These are phyloP conservation scores for Stropharia rugosoannulata DNA, from an alignment of 768 basidiomycete genomes.

Conservation along the genomic window DNA sequence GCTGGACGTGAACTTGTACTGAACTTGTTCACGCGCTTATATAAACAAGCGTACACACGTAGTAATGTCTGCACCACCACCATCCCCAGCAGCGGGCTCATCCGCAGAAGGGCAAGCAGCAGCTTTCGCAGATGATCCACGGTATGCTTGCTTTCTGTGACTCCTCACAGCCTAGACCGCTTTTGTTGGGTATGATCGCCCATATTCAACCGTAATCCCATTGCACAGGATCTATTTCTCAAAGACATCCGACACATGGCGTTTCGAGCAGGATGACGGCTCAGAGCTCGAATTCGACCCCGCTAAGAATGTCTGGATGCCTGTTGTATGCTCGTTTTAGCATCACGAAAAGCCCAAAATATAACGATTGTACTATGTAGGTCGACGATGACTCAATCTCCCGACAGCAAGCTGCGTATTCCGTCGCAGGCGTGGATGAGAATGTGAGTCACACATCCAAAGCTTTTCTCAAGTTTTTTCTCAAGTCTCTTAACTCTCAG, in stretches of 20 bases:
- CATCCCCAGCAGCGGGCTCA: slow-evolving; percentile 51
- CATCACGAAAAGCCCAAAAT: slow-evolving; percentile 3
- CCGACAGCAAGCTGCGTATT: slow-evolving; percentile 94
- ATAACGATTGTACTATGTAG: slow-evolving; percentile 35
- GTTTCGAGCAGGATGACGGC: slow-evolving; percentile 87
- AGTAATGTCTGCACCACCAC: slow-evolving; percentile 45
- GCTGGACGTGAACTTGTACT: not conserved
- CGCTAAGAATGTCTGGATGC: slow-evolving; percentile 75
- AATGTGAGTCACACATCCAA: slow-evolving; percentile 50
- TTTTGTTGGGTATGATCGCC: slow-evolving; percentile 14
- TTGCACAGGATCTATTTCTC: slow-evolving; percentile 71
- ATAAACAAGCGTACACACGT: slow-evolving; percentile 43
- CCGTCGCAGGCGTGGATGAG: slow-evolving; percentile 92
- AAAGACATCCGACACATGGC: slow-evolving; percentile 75
- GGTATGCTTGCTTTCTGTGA: slow-evolving; percentile 33
- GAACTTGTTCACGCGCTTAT: not conserved
- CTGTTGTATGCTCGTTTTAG: slow-evolving; percentile 62
- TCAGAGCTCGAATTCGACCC: slow-evolving; percentile 89
- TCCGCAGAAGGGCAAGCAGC: slow-evolving; percentile 57
- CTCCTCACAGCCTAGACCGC: slow-evolving; percentile 13
- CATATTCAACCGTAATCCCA: slow-evolving; percentile 21
- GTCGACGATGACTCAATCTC: slow-evolving; percentile 84
- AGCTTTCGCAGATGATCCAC: slow-evolving; percentile 78
- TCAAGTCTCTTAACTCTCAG: slow-evolving; percentile 39
- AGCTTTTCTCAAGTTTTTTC: slow-evolving; percentile 4